Percentiles rank a stretch among this genome's conserved stretches.
Evolutionary conservation across 2,329 filamentous ascomycete species (phyloP).

Genomic region (Ophiostoma piceae): DNA sequence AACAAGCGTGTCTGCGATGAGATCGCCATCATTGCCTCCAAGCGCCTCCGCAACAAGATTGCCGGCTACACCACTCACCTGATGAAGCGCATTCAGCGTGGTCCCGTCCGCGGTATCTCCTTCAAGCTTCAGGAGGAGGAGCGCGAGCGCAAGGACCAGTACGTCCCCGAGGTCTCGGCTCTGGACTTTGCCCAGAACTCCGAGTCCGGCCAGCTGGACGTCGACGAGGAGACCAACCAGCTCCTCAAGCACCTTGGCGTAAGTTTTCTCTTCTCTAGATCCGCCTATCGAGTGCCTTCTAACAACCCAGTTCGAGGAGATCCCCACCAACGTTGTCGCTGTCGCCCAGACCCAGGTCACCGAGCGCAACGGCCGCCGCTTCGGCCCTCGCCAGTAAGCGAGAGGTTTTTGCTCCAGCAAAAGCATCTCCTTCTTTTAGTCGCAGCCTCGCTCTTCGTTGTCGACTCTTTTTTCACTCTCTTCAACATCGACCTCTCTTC

Average conservation of each 20-base stretch:
- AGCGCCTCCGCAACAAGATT: slow-evolving; percentile 99
- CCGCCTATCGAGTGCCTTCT: background rate
- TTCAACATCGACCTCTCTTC: background rate
- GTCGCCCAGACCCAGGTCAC: slow-evolving; percentile 82
- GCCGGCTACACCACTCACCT: slow-evolving; percentile 97
- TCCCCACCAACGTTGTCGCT: slow-evolving; percentile 78
- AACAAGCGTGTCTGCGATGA: slow-evolving; percentile 95
- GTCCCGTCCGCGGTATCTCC: slow-evolving; percentile 98
- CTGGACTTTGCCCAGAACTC: slow-evolving; percentile 95
- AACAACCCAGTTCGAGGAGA: slow-evolving; percentile 77
- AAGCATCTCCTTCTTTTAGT: background rate
- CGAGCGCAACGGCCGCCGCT: slow-evolving; percentile 60
- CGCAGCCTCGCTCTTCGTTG: slow-evolving; percentile 17
- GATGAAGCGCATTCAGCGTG: slow-evolving; percentile 99
- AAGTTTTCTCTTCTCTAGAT: slow-evolving; percentile 47
- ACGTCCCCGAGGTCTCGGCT: slow-evolving; percentile 97
- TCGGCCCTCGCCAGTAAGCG: slow-evolving; percentile 43
- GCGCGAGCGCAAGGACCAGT: slow-evolving; percentile 99
- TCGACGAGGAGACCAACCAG: slow-evolving; percentile 97
- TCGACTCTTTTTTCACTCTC: slow-evolving; percentile 18
- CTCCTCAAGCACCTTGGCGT: slow-evolving; percentile 97
- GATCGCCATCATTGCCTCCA: slow-evolving; percentile 97
- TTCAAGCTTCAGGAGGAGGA: slow-evolving; percentile 99
- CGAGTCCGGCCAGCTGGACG: slow-evolving; percentile 89
- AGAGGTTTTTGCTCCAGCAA: background rate